Evolutionary conservation across 768 basidiomycete species (phyloP).

Genomic region (Russula dissimulans): DNA sequence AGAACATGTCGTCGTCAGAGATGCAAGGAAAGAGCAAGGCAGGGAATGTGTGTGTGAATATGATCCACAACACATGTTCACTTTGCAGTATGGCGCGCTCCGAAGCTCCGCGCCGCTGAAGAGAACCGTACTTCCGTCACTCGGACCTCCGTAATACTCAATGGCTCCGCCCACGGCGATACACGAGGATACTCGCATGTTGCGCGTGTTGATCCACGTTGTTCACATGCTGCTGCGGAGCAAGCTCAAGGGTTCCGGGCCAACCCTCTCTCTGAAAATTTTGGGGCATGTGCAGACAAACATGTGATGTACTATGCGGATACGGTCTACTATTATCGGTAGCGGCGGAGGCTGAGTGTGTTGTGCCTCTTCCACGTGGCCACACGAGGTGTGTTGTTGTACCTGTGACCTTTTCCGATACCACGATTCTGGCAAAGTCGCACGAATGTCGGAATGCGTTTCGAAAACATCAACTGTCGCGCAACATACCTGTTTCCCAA

Average conservation of each 20-base stretch:
- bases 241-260: neutral
- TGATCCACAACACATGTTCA: neutral
- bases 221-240: neutral
- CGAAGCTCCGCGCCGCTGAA: neutral
- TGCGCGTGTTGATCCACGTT: slow-evolving; percentile 3
- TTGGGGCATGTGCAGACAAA: slow-evolving; percentile 22
- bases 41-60: neutral
- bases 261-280: neutral
- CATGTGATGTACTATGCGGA: neutral
- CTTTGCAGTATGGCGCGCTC: neutral
- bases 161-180: too few species aligned
- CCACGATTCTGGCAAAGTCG: slow-evolving; percentile 70
- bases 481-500: slow-evolving; percentile 79
- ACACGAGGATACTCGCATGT: too few species aligned
- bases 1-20: slow-evolving; percentile 16
- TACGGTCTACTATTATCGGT: slow-evolving; percentile 46
- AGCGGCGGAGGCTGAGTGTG: slow-evolving; percentile 85
- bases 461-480: neutral
- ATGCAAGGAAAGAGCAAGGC: neutral
- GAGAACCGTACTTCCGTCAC: too few species aligned
- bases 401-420: slow-evolving; percentile 86
- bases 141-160: too few species aligned
- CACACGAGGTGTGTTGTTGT: slow-evolving; percentile 88
- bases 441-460: neutral
- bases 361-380: slow-evolving; percentile 99